These are phyloP conservation scores for Biscogniauxia marginata DNA, from an alignment of 2,329 filamentous ascomycete species.

Conservation along the genomic window DNA sequence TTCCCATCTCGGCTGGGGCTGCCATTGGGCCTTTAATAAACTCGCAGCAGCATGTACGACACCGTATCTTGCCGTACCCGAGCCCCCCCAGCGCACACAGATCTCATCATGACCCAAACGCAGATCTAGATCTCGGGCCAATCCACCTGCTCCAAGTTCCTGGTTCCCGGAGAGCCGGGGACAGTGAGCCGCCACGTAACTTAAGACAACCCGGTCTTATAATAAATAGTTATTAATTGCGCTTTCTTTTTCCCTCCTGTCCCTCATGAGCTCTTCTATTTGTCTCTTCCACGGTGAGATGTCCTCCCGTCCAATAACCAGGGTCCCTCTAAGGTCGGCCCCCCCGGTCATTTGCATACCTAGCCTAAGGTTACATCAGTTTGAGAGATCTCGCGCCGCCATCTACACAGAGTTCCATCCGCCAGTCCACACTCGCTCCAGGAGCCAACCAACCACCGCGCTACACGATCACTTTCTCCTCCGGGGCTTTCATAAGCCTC, in stretches of 20 bases:
- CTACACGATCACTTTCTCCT: neutral
- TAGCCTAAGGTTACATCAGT: neutral
- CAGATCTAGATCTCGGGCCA: constrained; percentile 12
- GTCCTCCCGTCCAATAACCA: neutral
- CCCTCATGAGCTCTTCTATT: constrained; percentile 7
- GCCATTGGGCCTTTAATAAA: constrained; percentile 18
- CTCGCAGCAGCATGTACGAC: constrained; percentile 19
- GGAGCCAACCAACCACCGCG: neutral
- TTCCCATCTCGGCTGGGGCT: constrained; percentile 11
- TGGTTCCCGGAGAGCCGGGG: constrained; percentile 13
- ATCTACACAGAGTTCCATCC: neutral
- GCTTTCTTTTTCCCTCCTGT: constrained; percentile 15
- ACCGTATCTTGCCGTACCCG: constrained; percentile 17
- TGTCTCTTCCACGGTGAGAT: neutral
- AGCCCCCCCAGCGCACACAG: constrained; percentile 10
- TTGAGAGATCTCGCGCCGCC: neutral
- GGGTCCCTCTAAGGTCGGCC: neutral
- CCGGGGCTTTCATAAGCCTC: neutral
- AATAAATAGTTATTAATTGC: constrained; percentile 14
- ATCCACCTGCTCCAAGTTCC: constrained; percentile 15
- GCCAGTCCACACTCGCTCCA: neutral
- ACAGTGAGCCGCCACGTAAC: constrained; percentile 14
- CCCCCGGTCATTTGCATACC: neutral
- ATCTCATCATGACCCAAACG: constrained; percentile 6
- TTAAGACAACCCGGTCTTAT: constrained; percentile 17